These are phyloP conservation scores for Agastache rugosa DNA, from an alignment of 257 asterid genomes.

Conservation along the genomic window DNA sequence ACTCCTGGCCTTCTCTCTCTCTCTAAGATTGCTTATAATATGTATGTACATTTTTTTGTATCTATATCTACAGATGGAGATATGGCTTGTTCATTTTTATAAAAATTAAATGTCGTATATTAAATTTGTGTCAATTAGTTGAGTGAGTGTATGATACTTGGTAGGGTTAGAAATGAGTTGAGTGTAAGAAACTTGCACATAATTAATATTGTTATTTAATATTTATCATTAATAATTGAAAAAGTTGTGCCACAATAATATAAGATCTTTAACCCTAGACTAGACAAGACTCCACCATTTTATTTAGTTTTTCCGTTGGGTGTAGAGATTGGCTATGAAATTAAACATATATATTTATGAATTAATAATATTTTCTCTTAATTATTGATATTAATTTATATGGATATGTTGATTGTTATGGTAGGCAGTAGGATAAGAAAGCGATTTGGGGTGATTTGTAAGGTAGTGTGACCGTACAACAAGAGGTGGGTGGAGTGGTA, in stretches of 20 bases:
- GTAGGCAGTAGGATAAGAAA: slow-evolving; percentile 50
- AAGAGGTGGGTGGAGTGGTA: slow-evolving; percentile 75
- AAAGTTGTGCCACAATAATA: not conserved
- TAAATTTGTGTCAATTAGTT: not conserved
- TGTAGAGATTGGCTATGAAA: not conserved
- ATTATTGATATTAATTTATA: not conserved
- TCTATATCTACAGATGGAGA: too few relatives aligned
- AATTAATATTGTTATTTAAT: slow-evolving; percentile 17
- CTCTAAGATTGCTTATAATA: not conserved
- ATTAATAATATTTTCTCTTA: not conserved
- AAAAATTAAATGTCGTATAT: too few relatives aligned
- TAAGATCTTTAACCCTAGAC: slow-evolving; percentile 6
- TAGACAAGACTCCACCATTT: slow-evolving; percentile 8
- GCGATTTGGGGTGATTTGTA: slow-evolving; percentile 41
- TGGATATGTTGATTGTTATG: slow-evolving; percentile 48
- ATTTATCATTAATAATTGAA: slow-evolving; percentile 16
- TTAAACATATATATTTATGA: not conserved
- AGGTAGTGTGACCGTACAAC: slow-evolving; percentile 63
- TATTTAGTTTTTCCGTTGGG: slow-evolving; percentile 1
- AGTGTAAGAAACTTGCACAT: slow-evolving; percentile 25
- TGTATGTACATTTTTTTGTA: too few relatives aligned
- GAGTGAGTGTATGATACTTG: not conserved
- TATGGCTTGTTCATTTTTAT: too few relatives aligned
- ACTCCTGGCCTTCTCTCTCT: too few relatives aligned
- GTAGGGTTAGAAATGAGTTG: slow-evolving; percentile 19